phyloP scores from a whole-genome alignment of 2,329 filamentous ascomycete species.

The Geosmithia morbida region DNA sequence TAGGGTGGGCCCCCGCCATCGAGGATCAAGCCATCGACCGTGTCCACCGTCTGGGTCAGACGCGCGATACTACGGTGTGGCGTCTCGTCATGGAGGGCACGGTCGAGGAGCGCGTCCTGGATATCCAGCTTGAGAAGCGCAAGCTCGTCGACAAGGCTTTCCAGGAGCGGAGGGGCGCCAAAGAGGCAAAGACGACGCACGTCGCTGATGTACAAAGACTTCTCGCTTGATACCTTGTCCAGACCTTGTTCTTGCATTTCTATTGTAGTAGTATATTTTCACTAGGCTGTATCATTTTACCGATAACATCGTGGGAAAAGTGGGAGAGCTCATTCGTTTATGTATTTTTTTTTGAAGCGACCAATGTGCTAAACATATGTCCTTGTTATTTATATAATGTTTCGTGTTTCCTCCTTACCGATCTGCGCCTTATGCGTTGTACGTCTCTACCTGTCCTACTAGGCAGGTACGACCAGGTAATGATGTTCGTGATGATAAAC shows the following conservation, averaged over 20 bases:
- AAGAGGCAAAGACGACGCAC: slow-evolving; percentile 41
- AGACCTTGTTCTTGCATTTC: background rate
- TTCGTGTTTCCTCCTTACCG: too few species aligned
- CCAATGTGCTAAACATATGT: too few species aligned
- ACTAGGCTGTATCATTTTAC: background rate
- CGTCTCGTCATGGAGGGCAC: slow-evolving; percentile 66
- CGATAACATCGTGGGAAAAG: background rate
- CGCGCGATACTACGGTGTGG: slow-evolving; percentile 63
- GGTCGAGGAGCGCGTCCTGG: slow-evolving; percentile 68
- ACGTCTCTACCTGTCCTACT: background rate
- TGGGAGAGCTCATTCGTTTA: too few species aligned
- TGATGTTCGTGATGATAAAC: background rate
- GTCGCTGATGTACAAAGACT: slow-evolving; percentile 40
- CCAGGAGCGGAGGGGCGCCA: slow-evolving; percentile 42
- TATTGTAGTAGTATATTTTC: background rate
- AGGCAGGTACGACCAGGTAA: background rate
- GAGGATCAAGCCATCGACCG: slow-evolving; percentile 86
- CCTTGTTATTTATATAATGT: too few species aligned
- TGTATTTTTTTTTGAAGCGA: too few species aligned
- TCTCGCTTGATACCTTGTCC: slow-evolving; percentile 13
- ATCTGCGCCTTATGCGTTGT: background rate
- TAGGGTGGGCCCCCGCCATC: slow-evolving; percentile 80
- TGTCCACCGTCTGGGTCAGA: slow-evolving; percentile 77
- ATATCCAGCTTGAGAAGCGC: slow-evolving; percentile 67
- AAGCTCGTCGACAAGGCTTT: slow-evolving; percentile 67